phyloP scores from a whole-genome alignment of 208 protist genomes.

The Cochliopodium minus region DNA sequence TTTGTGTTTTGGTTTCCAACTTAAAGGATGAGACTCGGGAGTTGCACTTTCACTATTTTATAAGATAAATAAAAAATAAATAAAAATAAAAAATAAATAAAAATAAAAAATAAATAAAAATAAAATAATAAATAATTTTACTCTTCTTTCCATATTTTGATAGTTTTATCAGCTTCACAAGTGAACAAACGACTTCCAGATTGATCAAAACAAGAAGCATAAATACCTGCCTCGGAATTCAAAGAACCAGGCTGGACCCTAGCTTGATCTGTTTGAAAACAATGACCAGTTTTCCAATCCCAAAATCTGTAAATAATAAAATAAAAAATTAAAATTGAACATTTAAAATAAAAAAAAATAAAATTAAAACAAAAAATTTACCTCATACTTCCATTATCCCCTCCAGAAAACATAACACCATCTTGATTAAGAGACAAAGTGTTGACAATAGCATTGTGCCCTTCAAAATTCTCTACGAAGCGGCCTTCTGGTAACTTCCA shows the following conservation, averaged over 20 bases:
- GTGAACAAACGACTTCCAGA: slow-evolving; percentile 58
- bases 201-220: slow-evolving; percentile 45
- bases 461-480: slow-evolving; percentile 77
- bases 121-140: no score
- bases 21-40: no score
- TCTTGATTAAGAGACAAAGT: slow-evolving; percentile 55
- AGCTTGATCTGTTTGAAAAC: slow-evolving; percentile 32
- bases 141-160: slow-evolving; percentile 48
- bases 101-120: no score
- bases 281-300: slow-evolving; percentile 83
- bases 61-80: no score
- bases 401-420: slow-evolving; percentile 76
- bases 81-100: no score
- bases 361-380: no score
- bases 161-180: slow-evolving; percentile 61
- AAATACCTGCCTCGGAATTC: slow-evolving; percentile 42
- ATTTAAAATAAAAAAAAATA: no score
- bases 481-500: slow-evolving; percentile 77
- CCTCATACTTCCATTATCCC: slow-evolving; percentile 50
- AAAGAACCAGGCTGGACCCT: neutral
- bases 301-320: slow-evolving; percentile 82
- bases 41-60: no score
- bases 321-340: no score
- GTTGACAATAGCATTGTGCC: slow-evolving; percentile 58
- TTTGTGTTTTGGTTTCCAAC: no score